Base-by-base conservation (phyloP, 805 yeast genomes). In the Cyberlindnera samutprakarnensis region DNA sequence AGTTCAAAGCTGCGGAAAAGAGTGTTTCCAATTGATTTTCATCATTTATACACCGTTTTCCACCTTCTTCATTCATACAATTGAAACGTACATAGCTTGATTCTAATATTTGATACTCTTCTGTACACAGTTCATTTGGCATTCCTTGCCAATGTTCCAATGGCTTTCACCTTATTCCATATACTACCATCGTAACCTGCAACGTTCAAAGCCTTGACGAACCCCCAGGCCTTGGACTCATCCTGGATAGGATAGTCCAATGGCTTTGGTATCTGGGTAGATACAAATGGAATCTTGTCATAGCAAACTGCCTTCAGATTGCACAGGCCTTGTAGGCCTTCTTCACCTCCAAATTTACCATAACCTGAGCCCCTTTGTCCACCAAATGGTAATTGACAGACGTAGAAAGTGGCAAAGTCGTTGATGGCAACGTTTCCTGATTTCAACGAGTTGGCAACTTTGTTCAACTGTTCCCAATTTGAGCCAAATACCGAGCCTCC, bases 261-360 rank as follows among this genome's bases (percentile, higher is more conserved):
- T 2, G 90, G 86, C 23, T 75, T 73, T 2, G 99, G 99, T 24
- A 92, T 87, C 30, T 74, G 67, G 2, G 94, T 83, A 6, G 87
- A 75, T 11, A 92, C 66, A 44, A 85, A 73, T 16, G 90, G 77
- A 28, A 80, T 70, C 42, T 73, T 76, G 60, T 92, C 97, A 64
- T 72, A 81, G 38, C 95, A 87, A 4, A 92, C 73, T 27, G 94
- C 77, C 53, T 92, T 92, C 33, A 86, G 83, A 35, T 77, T 68
- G 55, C 97, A 90, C 27, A 92, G 64, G 0, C 96, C 96, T 25
- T 85, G 73, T 26, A 92, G 66, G 2, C 99, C 99, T 64, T 92
- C 99, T 53, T 81, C 95, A 28, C 99, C 99, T 15, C 96, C 95
- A 62, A 92, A 92, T 54, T 90, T 90, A 36, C 98, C 98, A 52